A percentile compares a stretch with the other conserved stretches of the same genome.
phyloP scores from a whole-genome alignment of 2,329 filamentous ascomycete species.

The Dothistroma pini region DNA sequence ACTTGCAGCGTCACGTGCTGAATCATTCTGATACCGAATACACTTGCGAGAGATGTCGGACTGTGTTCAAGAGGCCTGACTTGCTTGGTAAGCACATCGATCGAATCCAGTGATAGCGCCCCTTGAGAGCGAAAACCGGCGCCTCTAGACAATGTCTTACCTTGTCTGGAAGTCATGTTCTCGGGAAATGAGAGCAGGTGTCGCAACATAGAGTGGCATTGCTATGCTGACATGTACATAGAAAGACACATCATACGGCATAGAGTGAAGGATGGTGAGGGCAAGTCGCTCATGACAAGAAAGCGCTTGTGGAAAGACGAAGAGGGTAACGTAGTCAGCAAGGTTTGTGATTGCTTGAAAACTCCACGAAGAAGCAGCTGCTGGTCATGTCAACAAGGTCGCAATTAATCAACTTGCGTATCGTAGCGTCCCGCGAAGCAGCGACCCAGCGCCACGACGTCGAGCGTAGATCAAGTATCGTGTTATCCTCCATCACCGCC shows the following conservation, averaged over 20 bases:
- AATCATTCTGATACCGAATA: conserved; percentile 54
- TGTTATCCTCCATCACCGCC: conserved; percentile 15
- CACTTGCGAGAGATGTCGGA: conserved; percentile 57
- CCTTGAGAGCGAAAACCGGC: not conserved
- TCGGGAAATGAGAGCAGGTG: too few species aligned
- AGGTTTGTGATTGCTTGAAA: conserved; percentile 30
- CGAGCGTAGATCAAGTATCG: not conserved
- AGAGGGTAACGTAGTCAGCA: conserved; percentile 52
- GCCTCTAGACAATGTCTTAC: not conserved
- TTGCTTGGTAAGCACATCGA: conserved; percentile 48
- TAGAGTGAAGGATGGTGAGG: conserved; percentile 54
- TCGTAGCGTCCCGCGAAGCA: not conserved
- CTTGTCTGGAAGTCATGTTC: not conserved
- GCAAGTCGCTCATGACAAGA: conserved; percentile 53
- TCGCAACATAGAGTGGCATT: not conserved
- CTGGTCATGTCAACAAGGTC: not conserved
- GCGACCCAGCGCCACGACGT: not conserved
- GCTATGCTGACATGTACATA: conserved; percentile 31
- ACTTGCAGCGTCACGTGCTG: conserved; percentile 55
- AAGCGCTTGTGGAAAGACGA: conserved; percentile 56
- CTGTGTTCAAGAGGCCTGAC: conserved; percentile 60
- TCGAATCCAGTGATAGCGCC: not conserved
- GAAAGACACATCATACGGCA: conserved; percentile 56
- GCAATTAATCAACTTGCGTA: not conserved
- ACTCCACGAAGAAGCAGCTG: not conserved